Base-by-base conservation (phyloP, 768 basidiomycete species). In the Candolleomyces aberdarensis region DNA sequence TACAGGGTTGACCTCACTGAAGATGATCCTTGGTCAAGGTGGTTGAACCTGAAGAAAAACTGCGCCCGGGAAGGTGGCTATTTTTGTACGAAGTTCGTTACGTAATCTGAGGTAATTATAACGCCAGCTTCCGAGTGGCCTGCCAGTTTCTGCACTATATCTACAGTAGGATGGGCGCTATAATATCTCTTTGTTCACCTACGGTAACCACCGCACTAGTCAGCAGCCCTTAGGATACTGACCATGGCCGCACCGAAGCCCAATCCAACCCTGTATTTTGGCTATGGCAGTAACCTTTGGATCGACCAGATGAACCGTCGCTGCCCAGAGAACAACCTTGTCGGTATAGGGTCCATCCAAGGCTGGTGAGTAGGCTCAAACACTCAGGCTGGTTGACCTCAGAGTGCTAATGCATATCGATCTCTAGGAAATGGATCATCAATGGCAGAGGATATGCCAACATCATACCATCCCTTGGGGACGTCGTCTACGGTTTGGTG, bases 21-120 rank as follows among this genome's bases (percentile, higher is more conserved):
- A 79, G 91, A 92, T 92, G 26, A 26, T 26, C 91, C 91, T 91
- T 90, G 91, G 91, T 91, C 91, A 71, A 69, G 63, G 57, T 60
- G 61, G 53, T 44, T 59, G 51, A 59, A 40, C 44, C 26, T 26
- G 49, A 22, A 54, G 29, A 39, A 43, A 43, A 43, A 11, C 41
- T 13, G 41, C 41, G 41, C 41, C 2, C 22, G 36, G 20, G 44
- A 56, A 11, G 53, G 31, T 9, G 32, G 31, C 20, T 26, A 54
- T 15, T 11, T 44, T 57, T 44, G 19, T 20, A 19, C 11, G 39
- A 20, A 43, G 8, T 14, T n/a, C 36, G 15, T 57, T 29, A n/a
- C 17, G 8, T 40, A n/a, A 43, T 26, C 26, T 26, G 26, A 26
- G 26, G 26, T 26, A 26, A 3, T 26, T 26, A 26, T 1, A 26